Evolutionary conservation across 129 eudicot genomes (phyloP).

Genomic region (Erigeron canadensis): DNA sequence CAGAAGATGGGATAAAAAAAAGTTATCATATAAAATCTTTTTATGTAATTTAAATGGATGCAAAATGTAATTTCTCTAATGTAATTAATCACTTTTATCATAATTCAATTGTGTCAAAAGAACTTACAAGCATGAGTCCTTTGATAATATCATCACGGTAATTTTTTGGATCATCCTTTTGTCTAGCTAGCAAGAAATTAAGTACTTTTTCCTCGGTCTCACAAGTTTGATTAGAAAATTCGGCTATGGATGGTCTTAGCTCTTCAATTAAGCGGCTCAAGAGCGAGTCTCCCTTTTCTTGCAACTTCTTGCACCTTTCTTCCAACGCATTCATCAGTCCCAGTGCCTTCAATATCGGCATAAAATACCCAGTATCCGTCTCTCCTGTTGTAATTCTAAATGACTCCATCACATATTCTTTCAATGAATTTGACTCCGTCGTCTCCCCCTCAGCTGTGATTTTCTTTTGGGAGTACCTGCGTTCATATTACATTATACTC

Average conservation of each 20-base stretch:
- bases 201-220: constrained; percentile 40
- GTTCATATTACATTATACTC: not conserved
- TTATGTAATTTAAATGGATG: no score
- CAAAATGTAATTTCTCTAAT: no score
- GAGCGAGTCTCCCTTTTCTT: constrained; percentile 37
- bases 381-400: constrained; percentile 29
- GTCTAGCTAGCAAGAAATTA: constrained; percentile 44
- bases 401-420: constrained; percentile 36
- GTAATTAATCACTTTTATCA: no score
- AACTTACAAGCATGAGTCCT: constrained; percentile 55
- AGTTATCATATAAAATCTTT: no score
- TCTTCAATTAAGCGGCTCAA: constrained; percentile 44
- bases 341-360: constrained; percentile 46
- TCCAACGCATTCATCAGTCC: constrained; percentile 34
- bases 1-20: no score
- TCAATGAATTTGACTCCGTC: constrained; percentile 30
- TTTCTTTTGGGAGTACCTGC: constrained; percentile 15
- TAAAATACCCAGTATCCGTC: constrained; percentile 41
- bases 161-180: constrained; percentile 42
- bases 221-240: not conserved
- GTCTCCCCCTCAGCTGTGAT: not conserved
- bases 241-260: not conserved
- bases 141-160: constrained; percentile 45
- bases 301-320: constrained; percentile 34
- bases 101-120: no score